phyloP scores from a whole-genome alignment of 108 stramenopile species.

The Schizochytrium sp. region DNA sequence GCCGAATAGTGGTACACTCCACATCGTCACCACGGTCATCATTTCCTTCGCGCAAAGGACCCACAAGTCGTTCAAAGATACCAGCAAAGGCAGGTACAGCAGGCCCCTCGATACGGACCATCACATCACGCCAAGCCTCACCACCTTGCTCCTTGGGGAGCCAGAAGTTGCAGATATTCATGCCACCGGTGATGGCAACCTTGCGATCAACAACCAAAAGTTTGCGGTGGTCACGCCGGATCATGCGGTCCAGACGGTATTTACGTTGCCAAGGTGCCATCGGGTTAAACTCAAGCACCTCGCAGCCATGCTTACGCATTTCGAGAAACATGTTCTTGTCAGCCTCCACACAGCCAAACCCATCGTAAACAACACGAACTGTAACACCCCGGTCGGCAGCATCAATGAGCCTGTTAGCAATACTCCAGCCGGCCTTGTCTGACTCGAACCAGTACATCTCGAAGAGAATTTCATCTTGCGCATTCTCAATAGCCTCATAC shows the following conservation, averaged over 20 bases:
- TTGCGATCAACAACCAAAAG: slow-evolving; percentile 29
- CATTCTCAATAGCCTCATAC: slow-evolving; percentile 45
- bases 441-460: slow-evolving; percentile 62
- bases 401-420: slow-evolving; percentile 28
- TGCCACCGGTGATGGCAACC: slow-evolving; percentile 44
- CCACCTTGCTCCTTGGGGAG: slow-evolving; percentile 23
- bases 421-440: slow-evolving; percentile 47
- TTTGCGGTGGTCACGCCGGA: slow-evolving; percentile 54
- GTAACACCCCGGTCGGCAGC: slow-evolving; percentile 22
- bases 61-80: slow-evolving; percentile 7
- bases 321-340: background rate
- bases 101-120: slow-evolving; percentile 47
- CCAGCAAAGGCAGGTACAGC: slow-evolving; percentile 53
- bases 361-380: slow-evolving; percentile 44
- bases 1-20: background rate
- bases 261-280: slow-evolving; percentile 31
- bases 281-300: slow-evolving; percentile 52
- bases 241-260: background rate
- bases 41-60: background rate
- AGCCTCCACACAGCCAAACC: slow-evolving; percentile 42
- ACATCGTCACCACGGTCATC: slow-evolving; percentile 34
- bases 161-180: slow-evolving; percentile 58
- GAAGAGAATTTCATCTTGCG: slow-evolving; percentile 2
- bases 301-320: slow-evolving; percentile 14
- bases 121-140: slow-evolving; percentile 57